Evolutionary conservation across 768 basidiomycete genomes (phyloP).

Genomic region (Phaeotremella fagi): DNA sequence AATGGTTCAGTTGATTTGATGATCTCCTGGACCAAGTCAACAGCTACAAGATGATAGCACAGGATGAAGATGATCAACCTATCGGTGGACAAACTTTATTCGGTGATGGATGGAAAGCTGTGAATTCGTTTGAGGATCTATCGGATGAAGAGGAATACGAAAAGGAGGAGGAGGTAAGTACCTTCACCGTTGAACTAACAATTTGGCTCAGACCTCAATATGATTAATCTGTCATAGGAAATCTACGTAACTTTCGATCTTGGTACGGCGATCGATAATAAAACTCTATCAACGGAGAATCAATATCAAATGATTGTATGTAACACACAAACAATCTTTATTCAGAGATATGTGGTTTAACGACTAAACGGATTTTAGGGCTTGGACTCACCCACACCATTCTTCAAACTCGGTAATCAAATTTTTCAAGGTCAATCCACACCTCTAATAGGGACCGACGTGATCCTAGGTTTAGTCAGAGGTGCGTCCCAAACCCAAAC

Average conservation of each 20-base stretch:
- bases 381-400: conserved; percentile 61
- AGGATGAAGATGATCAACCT: conserved; percentile 25
- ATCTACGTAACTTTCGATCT: conserved; percentile 69
- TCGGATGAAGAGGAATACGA: conserved; percentile 62
- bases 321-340: background rate
- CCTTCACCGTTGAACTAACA: conserved; percentile 19
- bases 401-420: conserved; percentile 52
- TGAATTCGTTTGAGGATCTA: conserved; percentile 63
- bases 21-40: background rate
- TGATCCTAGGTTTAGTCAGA: conserved; percentile 34
- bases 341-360: background rate
- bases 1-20: background rate
- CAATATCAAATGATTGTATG: conserved; percentile 38
- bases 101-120: conserved; percentile 68
- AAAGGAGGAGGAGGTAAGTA: conserved; percentile 58
- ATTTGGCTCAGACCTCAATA: background rate
- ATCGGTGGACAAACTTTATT: conserved; percentile 48
- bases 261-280: conserved; percentile 52
- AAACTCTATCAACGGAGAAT: conserved; percentile 41
- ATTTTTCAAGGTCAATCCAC: conserved; percentile 30
- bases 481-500: conserved; percentile 17
- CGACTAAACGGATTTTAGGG: conserved; percentile 13
- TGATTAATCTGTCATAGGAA: conserved; percentile 55
- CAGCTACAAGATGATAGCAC: conserved; percentile 1
- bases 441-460: conserved; percentile 36